A percentile compares a stretch with the other conserved stretches of the same genome.
Conservation (phyloP, 441 rosid species). For the Dalechampia spathulata region DNA sequence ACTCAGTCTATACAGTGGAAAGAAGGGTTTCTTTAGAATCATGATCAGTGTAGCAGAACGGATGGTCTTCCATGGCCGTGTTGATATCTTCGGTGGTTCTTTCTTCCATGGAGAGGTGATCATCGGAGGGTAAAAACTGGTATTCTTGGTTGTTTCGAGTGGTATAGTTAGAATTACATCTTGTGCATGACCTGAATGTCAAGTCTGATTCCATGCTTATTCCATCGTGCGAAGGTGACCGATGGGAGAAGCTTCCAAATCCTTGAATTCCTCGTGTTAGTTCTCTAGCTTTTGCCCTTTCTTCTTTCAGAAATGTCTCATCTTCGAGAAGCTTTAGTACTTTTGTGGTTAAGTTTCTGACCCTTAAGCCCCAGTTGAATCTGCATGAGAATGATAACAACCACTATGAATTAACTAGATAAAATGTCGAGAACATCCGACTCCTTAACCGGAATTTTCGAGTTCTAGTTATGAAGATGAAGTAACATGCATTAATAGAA, state of each 20-base stretch:
- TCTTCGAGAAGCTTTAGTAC: slow-evolving; percentile 41
- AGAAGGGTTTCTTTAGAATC: slow-evolving; percentile 29
- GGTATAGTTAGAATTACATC: slow-evolving; percentile 18
- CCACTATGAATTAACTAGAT: no score
- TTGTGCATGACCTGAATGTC: slow-evolving; percentile 11
- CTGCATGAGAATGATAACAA: slow-evolving; percentile 17
- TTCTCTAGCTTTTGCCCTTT: slow-evolving; percentile 44
- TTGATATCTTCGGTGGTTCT: background rate
- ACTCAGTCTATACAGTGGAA: slow-evolving; percentile 12
- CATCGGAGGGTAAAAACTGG: slow-evolving; percentile 1
- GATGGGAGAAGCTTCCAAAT: slow-evolving; percentile 49
- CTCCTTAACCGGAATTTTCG: no score
- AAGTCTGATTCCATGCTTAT: slow-evolving; percentile 14
- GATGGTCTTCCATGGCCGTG: slow-evolving; percentile 31
- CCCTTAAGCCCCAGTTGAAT: slow-evolving; percentile 56
- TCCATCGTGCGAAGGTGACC: slow-evolving; percentile 16
- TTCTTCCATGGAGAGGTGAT: slow-evolving; percentile 1
- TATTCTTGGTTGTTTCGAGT: slow-evolving; percentile 7
- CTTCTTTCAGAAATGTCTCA: slow-evolving; percentile 32
- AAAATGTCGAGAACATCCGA: no score
- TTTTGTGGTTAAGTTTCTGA: slow-evolving; percentile 34
- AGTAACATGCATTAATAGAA: no score
- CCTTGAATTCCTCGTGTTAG: slow-evolving; percentile 52
- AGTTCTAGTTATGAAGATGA: no score
- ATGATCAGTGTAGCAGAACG: slow-evolving; percentile 28